Evolutionary conservation across 2,329 filamentous ascomycete species (phyloP).

Genomic region (Fonsecaea monophora): DNA sequence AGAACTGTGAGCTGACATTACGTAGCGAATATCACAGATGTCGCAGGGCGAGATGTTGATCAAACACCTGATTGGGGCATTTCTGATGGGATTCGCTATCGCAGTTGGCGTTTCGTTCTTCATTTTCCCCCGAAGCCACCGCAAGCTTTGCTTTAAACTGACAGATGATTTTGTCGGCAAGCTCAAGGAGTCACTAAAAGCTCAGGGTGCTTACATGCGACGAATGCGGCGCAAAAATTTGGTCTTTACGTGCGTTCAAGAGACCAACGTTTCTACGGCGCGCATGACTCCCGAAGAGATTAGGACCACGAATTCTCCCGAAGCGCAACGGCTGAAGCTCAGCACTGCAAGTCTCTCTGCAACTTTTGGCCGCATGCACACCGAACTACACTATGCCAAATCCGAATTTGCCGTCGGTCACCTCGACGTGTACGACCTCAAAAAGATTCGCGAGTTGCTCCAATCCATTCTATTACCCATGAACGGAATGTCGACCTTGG

Average conservation of each 20-base stretch:
- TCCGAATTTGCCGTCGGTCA: conserved; percentile 13
- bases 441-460: conserved; percentile 6
- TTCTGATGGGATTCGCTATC: conserved; percentile 69
- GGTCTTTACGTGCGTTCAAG: background rate
- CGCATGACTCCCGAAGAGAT: background rate
- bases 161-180: conserved; percentile 44
- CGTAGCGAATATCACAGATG: background rate
- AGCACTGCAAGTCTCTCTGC: background rate
- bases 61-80: conserved; percentile 47
- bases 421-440: conserved; percentile 15
- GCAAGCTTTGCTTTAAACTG: conserved; percentile 68
- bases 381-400: conserved; percentile 13
- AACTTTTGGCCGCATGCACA: conserved; percentile 1
- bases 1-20: background rate
- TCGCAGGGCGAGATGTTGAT: background rate
- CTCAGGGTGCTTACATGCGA: conserved; percentile 3
- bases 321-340: conserved; percentile 4
- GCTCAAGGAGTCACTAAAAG: conserved; percentile 3
- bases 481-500: conserved; percentile 3
- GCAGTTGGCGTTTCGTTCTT: conserved; percentile 68
- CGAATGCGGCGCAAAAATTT: conserved; percentile 3
- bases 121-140: conserved; percentile 69
- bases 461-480: conserved; percentile 3
- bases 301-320: background rate
- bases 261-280: conserved; percentile 1